Base-by-base conservation (phyloP, 495 filamentous ascomycete species). In the Pseudoneurospora amorphoporcata region DNA sequence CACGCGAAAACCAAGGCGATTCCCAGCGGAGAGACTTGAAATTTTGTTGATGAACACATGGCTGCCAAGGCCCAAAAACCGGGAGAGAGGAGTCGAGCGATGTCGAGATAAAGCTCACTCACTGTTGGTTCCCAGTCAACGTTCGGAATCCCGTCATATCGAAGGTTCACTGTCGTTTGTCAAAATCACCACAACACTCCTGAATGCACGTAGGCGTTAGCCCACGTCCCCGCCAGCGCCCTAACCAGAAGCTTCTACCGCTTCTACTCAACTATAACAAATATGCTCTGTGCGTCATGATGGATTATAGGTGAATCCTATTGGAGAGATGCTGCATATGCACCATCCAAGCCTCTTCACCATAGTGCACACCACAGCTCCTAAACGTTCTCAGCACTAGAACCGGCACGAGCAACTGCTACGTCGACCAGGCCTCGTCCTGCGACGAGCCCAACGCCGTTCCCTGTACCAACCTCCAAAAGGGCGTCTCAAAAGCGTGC, bases 401-500 rank as follows among this genome's bases (percentile, higher is more conserved):
- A 43, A 53, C 61, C 39, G 74, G 71, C 53, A 16, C 53, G 2
- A 7, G 53, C 39, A 72, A 71, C 19, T 74, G 69, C 65, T 70
- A 39, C 68, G 45, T 70, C 45, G 70, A 75, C 39, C 45, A 75
- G 29, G 16, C 42, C 38, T 75, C 72, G 12, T 47, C n/a, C 43
- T 74, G 72, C 68, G n/a, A 40, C 35, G 45, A 71, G 32, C 29
- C 37, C 40, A 38, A 72, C 69, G 42, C 72, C 1, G 74, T 73
- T 2, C 17, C 29, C 39, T 73, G 74, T 45, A 70, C 69, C 16
- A 69, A 73, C 43, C 74, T 75, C 39, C 8, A 43, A 43, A n/a
- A 68, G 3, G 73, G 73, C 39, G 71, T 42, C 71, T 19, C 39
- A 29, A 39, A 72, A 42, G 73, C 73, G 41, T 75, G 73, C 58